phyloP scores from a whole-genome alignment of 106 monocot genomes.

The Cymbidium sinense region DNA sequence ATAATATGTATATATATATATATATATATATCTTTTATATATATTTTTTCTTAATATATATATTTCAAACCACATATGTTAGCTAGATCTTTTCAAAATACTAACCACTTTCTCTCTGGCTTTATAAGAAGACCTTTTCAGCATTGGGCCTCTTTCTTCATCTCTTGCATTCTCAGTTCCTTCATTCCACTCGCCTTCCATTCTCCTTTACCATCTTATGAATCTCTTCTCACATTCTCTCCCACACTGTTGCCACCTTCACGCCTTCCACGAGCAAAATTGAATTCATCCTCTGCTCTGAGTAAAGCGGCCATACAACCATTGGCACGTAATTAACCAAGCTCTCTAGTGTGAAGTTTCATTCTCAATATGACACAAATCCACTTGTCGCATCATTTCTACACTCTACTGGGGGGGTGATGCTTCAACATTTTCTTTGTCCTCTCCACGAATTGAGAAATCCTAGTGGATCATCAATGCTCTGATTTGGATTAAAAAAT shows the following conservation, averaged over 20 bases:
- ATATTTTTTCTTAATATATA: no score
- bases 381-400: conserved; percentile 3
- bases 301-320: conserved; percentile 45
- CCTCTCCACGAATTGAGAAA: conserved; percentile 19
- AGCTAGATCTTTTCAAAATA: not conserved
- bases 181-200: conserved; percentile 26
- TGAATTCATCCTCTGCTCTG: conserved; percentile 39
- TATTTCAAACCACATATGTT: no score
- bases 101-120: not conserved
- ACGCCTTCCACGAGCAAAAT: conserved; percentile 26
- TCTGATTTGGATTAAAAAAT: conserved; percentile 3
- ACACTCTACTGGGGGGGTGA: conserved; percentile 12
- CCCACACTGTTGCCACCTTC: not conserved
- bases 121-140: conserved; percentile 14
- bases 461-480: conserved; percentile 3
- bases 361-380: conserved; percentile 35
- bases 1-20: no score
- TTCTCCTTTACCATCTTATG: conserved; percentile 18
- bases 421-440: conserved; percentile 6
- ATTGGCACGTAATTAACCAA: conserved; percentile 25
- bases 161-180: conserved; percentile 14
- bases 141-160: conserved; percentile 14
- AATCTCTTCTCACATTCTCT: conserved; percentile 11
- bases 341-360: conserved; percentile 46
- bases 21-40: no score